phyloP scores from a whole-genome alignment of 73 alveolate genomes.

The Paramecium biaurelia region DNA sequence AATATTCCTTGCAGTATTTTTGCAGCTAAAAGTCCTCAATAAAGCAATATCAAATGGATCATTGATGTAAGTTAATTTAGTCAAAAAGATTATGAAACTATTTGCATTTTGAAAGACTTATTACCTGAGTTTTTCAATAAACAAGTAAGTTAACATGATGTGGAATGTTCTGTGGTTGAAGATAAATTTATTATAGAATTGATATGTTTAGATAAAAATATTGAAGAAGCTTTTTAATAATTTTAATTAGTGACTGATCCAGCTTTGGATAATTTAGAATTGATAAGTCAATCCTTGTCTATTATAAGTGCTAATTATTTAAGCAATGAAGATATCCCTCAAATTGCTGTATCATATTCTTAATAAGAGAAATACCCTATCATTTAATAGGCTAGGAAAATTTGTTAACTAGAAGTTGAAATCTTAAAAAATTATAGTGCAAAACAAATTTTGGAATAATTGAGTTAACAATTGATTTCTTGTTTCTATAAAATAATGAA shows the following conservation, averaged over 20 bases:
- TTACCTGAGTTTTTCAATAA: neutral
- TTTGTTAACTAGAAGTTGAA: neutral
- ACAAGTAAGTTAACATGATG: neutral
- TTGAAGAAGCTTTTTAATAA: neutral
- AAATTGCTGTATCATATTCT: neutral
- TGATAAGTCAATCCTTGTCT: neutral
- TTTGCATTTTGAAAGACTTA: neutral
- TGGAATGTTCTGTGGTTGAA: neutral
- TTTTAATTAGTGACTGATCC: neutral
- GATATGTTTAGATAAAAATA: neutral
- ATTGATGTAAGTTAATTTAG: neutral
- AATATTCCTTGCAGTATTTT: neutral
- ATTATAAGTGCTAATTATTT: neutral
- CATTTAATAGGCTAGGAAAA: neutral
- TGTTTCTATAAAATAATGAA: constrained; percentile 17
- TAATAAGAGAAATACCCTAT: neutral
- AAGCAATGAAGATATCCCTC: neutral
- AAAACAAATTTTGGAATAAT: neutral
- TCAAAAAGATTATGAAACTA: neutral
- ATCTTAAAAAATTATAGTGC: neutral
- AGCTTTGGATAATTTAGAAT: constrained; percentile 4
- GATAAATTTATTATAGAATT: constrained; percentile 3
- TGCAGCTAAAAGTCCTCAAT: neutral
- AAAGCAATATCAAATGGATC: neutral
- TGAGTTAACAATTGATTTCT: neutral